Evolutionary conservation across 768 basidiomycete species (phyloP).

Genomic region (Clavulina sp.): DNA sequence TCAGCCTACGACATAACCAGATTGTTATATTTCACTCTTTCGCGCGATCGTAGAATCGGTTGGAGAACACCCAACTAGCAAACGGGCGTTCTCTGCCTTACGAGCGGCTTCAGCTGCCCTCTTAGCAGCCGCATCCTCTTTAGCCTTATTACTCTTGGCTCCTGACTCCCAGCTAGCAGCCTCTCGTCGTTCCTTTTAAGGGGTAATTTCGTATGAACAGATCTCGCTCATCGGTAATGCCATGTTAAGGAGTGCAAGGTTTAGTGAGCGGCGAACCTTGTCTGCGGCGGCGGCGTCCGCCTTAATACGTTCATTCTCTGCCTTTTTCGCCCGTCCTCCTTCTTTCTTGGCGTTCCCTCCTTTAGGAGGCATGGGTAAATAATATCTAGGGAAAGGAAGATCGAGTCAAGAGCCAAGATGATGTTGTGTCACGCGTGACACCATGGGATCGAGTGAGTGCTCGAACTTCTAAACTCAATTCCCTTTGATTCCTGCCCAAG

Average conservation of each 20-base stretch:
- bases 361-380: slow-evolving; percentile 52
- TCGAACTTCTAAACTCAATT: too few relatives aligned
- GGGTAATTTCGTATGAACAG: too few relatives aligned
- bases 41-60: background rate
- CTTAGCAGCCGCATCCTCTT: slow-evolving; percentile 65
- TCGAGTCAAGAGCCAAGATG: too few relatives aligned
- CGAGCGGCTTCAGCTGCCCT: slow-evolving; percentile 64
- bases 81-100: slow-evolving; percentile 69
- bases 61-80: slow-evolving; percentile 25
- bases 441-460: too few relatives aligned
- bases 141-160: slow-evolving; percentile 44
- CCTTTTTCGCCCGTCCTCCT: slow-evolving; percentile 74
- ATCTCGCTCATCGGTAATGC: too few relatives aligned
- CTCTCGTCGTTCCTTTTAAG: slow-evolving; percentile 49
- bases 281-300: slow-evolving; percentile 40
- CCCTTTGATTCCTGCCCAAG: background rate
- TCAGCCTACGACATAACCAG: slow-evolving; percentile 36
- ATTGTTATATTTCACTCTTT: background rate
- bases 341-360: slow-evolving; percentile 89
- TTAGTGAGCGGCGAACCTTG: slow-evolving; percentile 19
- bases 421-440: too few relatives aligned
- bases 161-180: slow-evolving; percentile 50
- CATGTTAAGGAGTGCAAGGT: background rate
- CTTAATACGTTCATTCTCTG: slow-evolving; percentile 78
- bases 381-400: too few relatives aligned